Conservation (phyloP, 495 filamentous ascomycete genomes). For the Hypoxylon lenormandii region DNA sequence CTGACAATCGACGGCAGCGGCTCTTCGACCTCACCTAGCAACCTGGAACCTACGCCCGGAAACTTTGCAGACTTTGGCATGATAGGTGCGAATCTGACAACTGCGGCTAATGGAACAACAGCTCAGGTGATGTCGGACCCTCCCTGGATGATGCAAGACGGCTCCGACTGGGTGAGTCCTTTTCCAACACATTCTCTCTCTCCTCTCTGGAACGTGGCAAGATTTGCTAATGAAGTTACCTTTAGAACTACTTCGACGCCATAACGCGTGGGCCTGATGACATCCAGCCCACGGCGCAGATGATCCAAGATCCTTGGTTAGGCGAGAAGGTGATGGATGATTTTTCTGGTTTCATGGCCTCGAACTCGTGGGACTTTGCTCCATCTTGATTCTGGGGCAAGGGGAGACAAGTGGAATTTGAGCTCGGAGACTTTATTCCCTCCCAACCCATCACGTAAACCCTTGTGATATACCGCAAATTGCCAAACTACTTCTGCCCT, state of each 20-base stretch:
- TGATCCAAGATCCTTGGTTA: constrained; percentile 27
- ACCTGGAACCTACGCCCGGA: constrained; percentile 15
- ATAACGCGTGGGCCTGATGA: constrained; percentile 34
- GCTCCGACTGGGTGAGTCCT: constrained; percentile 50
- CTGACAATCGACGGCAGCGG: constrained; percentile 23
- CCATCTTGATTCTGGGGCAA: constrained; percentile 3
- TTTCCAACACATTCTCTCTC: constrained; percentile 4
- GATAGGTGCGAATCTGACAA: constrained; percentile 6
- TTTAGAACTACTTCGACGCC: constrained; percentile 48
- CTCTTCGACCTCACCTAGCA: constrained; percentile 25
- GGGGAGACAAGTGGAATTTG: not conserved
- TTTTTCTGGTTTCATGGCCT: constrained; percentile 17
- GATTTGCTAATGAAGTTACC: constrained; percentile 29
- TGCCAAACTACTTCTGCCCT: constrained; percentile 13
- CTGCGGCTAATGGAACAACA: constrained; percentile 1
- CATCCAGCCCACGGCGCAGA: constrained; percentile 18
- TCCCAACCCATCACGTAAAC: not conserved
- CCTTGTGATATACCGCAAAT: constrained; percentile 21
- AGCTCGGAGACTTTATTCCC: not conserved
- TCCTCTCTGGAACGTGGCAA: not conserved
- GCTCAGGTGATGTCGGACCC: constrained; percentile 19
- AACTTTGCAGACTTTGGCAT: constrained; percentile 30
- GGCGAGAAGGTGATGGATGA: constrained; percentile 28
- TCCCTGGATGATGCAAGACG: constrained; percentile 41
- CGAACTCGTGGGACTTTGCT: constrained; percentile 27